These are phyloP conservation scores for Epipyxis sp. DNA, from an alignment of 108 stramenopile genomes.

Conservation along the genomic window DNA sequence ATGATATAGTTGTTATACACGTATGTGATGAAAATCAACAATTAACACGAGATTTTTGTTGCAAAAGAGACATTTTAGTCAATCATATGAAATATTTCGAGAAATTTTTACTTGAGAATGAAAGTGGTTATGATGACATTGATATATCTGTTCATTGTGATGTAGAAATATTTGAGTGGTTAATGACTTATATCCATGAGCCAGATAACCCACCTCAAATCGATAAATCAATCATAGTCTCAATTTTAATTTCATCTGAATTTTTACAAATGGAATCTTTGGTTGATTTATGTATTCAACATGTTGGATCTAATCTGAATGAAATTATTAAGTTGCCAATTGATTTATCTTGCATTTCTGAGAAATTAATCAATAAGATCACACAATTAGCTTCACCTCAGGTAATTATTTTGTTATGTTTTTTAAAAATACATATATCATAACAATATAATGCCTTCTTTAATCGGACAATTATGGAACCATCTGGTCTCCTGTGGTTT, in stretches of 20 bases:
- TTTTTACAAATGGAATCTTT: constrained; percentile 59
- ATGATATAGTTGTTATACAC: constrained; percentile 54
- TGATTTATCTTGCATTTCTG: constrained; percentile 51
- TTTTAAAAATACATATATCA: no score
- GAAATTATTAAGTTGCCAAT: constrained; percentile 54
- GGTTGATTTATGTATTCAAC: constrained; percentile 48
- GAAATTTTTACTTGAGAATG: constrained; percentile 33
- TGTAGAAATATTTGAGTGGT: constrained; percentile 62
- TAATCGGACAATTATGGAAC: no score
- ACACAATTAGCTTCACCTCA: constrained; percentile 39
- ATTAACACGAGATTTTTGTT: constrained; percentile 50
- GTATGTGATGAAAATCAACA: constrained; percentile 56
- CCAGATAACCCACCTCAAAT: neutral
- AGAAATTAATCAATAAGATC: constrained; percentile 39
- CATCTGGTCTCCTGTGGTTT: no score
- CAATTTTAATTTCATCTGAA: constrained; percentile 60
- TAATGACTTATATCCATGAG: constrained; percentile 54
- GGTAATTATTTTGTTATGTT: neutral
- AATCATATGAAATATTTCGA: constrained; percentile 58
- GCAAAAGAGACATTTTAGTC: constrained; percentile 44
- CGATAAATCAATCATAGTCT: constrained; percentile 42
- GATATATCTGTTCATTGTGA: constrained; percentile 65
- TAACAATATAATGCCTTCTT: no score
- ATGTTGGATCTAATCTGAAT: constrained; percentile 44
- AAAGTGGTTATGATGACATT: constrained; percentile 42